These are phyloP conservation scores for Rhodotorula sphaerocarpa DNA, from an alignment of 768 basidiomycete species.

Conservation along the genomic window DNA sequence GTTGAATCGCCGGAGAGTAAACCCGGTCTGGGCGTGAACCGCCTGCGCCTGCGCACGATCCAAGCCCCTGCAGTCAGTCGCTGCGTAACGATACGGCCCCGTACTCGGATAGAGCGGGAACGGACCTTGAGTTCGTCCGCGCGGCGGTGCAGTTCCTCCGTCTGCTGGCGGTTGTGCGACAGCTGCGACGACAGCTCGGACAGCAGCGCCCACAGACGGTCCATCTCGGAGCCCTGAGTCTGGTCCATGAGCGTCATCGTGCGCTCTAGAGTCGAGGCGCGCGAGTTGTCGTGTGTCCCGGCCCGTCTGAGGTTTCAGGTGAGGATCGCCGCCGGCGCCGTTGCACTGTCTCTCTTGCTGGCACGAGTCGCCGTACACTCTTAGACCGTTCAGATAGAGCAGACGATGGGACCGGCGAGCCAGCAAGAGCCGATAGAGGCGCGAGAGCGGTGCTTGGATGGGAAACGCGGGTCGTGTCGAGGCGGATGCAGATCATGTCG, in stretches of 20 bases:
- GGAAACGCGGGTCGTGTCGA: too few relatives aligned
- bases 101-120: background rate
- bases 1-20: slow-evolving; percentile 73
- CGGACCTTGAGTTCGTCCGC: slow-evolving; percentile 65
- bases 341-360: too few relatives aligned
- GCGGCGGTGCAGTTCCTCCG: slow-evolving; percentile 59
- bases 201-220: slow-evolving; percentile 69
- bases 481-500: too few relatives aligned
- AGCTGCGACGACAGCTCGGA: slow-evolving; percentile 77
- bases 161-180: slow-evolving; percentile 67
- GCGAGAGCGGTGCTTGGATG: too few relatives aligned
- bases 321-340: too few relatives aligned
- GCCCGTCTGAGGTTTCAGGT: too few relatives aligned
- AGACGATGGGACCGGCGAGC: too few relatives aligned
- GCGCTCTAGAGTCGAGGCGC: background rate
- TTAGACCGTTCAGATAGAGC: too few relatives aligned
- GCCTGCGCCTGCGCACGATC: slow-evolving; percentile 58
- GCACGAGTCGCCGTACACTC: too few relatives aligned
- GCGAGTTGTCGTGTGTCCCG: too few relatives aligned
- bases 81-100: background rate
- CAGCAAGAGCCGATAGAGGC: too few relatives aligned
- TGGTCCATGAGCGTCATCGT: slow-evolving; percentile 27
- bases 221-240: slow-evolving; percentile 49
- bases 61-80: slow-evolving; percentile 1
- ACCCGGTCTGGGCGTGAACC: slow-evolving; percentile 60